Conservation (phyloP, 1,139 yeast genomes). For the Geotrichum aggregatum region DNA sequence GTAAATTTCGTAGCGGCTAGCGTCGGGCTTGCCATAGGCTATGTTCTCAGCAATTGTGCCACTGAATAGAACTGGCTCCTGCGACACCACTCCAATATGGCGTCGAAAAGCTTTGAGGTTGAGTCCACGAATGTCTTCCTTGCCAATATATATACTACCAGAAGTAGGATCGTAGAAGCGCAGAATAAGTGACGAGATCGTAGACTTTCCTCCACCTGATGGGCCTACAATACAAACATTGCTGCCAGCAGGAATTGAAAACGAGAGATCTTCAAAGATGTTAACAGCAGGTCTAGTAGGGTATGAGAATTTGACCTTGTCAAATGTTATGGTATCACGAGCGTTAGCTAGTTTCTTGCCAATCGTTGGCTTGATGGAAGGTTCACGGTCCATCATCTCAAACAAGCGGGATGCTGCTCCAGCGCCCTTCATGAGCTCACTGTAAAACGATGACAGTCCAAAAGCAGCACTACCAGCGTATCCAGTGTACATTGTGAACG, state of each 20-base stretch:
- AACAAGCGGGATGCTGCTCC: conserved; percentile 94
- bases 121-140: conserved; percentile 59
- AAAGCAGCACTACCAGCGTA: conserved; percentile 87
- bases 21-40: conserved; percentile 61
- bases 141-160: conserved; percentile 68
- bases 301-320: conserved; percentile 66
- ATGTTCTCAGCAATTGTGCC: conserved; percentile 87
- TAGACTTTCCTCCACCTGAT: conserved; percentile 92
- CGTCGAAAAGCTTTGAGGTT: conserved; percentile 72
- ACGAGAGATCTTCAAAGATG: conserved; percentile 61
- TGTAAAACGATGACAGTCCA: conserved; percentile 84
- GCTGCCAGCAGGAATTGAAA: conserved; percentile 73
- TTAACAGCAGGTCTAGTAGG: conserved; percentile 78
- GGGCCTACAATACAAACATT: conserved; percentile 95
- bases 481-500: conserved; percentile 89
- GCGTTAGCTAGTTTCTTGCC: conserved; percentile 50
- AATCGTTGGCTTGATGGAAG: conserved; percentile 57
- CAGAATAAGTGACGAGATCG: conserved; percentile 72
- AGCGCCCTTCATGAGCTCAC: conserved; percentile 93
- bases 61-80: conserved; percentile 88
- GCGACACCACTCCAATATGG: conserved; percentile 83
- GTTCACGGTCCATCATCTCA: conserved; percentile 75
- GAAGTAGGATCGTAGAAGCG: conserved; percentile 73
- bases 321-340: conserved; percentile 54
- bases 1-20: conserved; percentile 60